Percentiles rank a stretch among this genome's conserved stretches.
phyloP scores from a whole-genome alignment of 1,139 yeast species.

The Diutina scorzettiae region DNA sequence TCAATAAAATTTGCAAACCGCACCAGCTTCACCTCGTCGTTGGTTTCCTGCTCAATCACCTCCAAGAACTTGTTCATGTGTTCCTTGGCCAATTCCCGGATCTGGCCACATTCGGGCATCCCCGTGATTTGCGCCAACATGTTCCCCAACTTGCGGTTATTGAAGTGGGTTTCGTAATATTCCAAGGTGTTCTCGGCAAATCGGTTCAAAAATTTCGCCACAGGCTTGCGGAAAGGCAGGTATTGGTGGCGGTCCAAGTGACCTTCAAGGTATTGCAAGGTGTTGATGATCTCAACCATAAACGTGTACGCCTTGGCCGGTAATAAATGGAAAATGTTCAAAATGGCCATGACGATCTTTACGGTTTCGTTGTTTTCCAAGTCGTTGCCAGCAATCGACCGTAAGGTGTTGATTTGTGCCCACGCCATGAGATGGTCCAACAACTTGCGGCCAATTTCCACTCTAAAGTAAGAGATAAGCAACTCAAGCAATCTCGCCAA shows the following conservation, averaged over 20 bases:
- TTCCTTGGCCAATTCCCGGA: constrained; percentile 43
- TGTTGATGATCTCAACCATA: constrained; percentile 73
- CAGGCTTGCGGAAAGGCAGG: constrained; percentile 88
- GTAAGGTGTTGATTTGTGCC: constrained; percentile 78
- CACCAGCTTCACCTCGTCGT: constrained; percentile 42
- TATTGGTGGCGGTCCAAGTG: constrained; percentile 73
- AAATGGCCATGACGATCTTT: constrained; percentile 78
- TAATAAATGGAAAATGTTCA: constrained; percentile 81
- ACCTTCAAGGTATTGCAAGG: constrained; percentile 69
- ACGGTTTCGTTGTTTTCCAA: constrained; percentile 72
- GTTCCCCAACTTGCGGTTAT: constrained; percentile 56
- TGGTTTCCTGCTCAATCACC: constrained; percentile 32
- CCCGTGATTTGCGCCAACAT: constrained; percentile 54
- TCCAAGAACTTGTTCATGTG: constrained; percentile 31
- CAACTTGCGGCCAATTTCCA: constrained; percentile 88
- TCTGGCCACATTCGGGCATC: constrained; percentile 43
- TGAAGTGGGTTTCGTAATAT: constrained; percentile 57
- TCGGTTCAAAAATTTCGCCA: constrained; percentile 76
- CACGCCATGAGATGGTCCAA: constrained; percentile 92
- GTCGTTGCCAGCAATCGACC: constrained; percentile 60
- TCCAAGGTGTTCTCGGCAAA: constrained; percentile 68
- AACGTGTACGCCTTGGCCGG: constrained; percentile 91
- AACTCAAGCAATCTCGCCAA: constrained; percentile 77
- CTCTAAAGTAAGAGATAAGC: constrained; percentile 85
- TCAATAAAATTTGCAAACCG: constrained; percentile 67